Evolutionary conservation across 129 eudicot species (phyloP).

Genomic region (Ambrosia artemisiifolia): DNA sequence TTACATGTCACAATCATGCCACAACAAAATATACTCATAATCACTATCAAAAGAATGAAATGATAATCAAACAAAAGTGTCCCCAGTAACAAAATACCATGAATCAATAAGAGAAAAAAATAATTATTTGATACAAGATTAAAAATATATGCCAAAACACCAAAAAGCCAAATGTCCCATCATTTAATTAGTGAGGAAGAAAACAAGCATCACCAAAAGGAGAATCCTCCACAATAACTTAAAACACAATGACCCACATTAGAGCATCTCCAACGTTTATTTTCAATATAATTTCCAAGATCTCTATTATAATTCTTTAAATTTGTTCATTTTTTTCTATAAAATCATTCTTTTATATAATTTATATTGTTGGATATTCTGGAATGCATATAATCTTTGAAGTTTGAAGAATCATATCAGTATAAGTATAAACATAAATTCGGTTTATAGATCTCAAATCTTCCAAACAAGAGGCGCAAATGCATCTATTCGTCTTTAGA

Average conservation of each 20-base stretch:
- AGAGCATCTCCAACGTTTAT: neutral
- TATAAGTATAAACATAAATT: slow-evolving; percentile 7
- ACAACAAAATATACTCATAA: slow-evolving; percentile 25
- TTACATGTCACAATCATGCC: slow-evolving; percentile 32
- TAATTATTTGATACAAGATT: neutral
- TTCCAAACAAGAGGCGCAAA: slow-evolving; percentile 5
- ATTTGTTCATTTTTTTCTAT: neutral
- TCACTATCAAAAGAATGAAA: slow-evolving; percentile 19
- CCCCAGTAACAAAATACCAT: slow-evolving; percentile 20
- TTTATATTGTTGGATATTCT: slow-evolving; percentile 23
- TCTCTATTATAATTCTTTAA: neutral
- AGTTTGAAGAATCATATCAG: slow-evolving; percentile 24
- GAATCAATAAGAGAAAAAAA: neutral
- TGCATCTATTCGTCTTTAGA: slow-evolving; percentile 12
- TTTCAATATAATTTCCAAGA: neutral
- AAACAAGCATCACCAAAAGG: slow-evolving; percentile 36
- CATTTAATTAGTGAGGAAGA: slow-evolving; percentile 31
- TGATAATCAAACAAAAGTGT: slow-evolving; percentile 20
- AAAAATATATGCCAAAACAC: slow-evolving; percentile 32
- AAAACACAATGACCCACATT: slow-evolving; percentile 23
- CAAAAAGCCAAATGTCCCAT: slow-evolving; percentile 38
- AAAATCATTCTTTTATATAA: neutral
- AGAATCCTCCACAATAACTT: slow-evolving; percentile 32
- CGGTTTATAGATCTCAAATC: slow-evolving; percentile 8
- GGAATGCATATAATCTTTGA: slow-evolving; percentile 1